phyloP scores from a whole-genome alignment of 2,329 filamentous ascomycete genomes.

The Sporothrix pseudoabietina region DNA sequence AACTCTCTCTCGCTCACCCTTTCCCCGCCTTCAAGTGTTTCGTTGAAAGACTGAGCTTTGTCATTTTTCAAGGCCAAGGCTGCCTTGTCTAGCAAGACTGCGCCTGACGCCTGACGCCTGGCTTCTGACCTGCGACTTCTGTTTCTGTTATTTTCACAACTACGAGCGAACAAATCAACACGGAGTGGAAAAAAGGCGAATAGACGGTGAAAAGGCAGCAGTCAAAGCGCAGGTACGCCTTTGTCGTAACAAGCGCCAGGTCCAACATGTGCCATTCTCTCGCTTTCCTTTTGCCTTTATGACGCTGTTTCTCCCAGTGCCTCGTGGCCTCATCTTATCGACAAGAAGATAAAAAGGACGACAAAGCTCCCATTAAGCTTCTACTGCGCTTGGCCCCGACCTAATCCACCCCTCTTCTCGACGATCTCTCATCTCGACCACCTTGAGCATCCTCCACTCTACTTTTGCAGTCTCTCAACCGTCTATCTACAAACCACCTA shows the following conservation, averaged over 20 bases:
- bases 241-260: neutral
- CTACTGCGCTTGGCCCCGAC: neutral
- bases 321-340: neutral
- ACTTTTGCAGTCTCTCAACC: neutral
- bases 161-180: neutral
- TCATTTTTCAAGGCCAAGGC: neutral
- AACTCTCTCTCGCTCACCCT: neutral
- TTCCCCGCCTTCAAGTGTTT: neutral
- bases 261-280: neutral
- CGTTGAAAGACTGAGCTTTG: neutral
- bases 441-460: neutral
- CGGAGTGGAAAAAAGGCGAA: neutral
- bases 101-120: conserved; percentile 7
- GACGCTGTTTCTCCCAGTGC: neutral
- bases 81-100: neutral
- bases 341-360: neutral
- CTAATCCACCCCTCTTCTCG: neutral
- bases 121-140: neutral
- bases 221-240: neutral
- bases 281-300: neutral
- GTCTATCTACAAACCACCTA: neutral
- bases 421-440: neutral
- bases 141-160: neutral
- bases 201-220: neutral
- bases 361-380: neutral